Evolutionary conservation across 371 early-diverging fungal species (phyloP), one percentile per base, ranked within the genome.

Genomic region (Mortierella sp.): DNA sequence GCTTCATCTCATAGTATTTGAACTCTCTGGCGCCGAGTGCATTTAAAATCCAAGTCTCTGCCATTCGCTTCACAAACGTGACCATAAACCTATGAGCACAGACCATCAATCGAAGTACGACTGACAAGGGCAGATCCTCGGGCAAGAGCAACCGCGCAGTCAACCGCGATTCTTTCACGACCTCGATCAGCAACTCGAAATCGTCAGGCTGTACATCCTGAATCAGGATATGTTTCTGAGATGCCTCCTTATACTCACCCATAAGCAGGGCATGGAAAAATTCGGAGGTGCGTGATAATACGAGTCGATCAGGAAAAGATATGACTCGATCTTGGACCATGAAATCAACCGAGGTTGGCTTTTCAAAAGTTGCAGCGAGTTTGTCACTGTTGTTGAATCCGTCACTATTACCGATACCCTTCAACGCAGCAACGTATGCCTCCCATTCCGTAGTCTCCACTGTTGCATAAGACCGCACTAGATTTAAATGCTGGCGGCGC

Each of bases 41-140:
- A 1, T 57, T 4, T 51, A 78, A 28, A 28, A 78, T 70, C 79
- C 79, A 78, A 1, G 28, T n/a, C 35, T 78, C 70, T 3, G 74
- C 73, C 43, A 78, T 61, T 0, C 79, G 43, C n/a, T 56, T 66
- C 23, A 78, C 62, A 45, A 72, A 73, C 12, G n/a, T 35, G 19
- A 78, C 69, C 74, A 68, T 51, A 31, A 60, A 73, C 51, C 74
- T 43, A 9, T 78, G 66, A 34, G 73, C 70, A 54, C 73, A 73
- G 35, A 66, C 34, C 79, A 78, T 53, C 23, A 73, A 37, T 43
- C 66, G 64, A 12, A 78, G 22, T 19, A 78, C 79, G 17, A 59
- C 28, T 22, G 58, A 60, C 22, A 78, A 61, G 9, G 79, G 59
- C 28, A 78, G 40, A 40, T 78, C 79, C 45, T 68, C 65, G 0